Evolutionary conservation across 169 alveolate species (phyloP).

Genomic region (Plasmodium knowlesi): DNA sequence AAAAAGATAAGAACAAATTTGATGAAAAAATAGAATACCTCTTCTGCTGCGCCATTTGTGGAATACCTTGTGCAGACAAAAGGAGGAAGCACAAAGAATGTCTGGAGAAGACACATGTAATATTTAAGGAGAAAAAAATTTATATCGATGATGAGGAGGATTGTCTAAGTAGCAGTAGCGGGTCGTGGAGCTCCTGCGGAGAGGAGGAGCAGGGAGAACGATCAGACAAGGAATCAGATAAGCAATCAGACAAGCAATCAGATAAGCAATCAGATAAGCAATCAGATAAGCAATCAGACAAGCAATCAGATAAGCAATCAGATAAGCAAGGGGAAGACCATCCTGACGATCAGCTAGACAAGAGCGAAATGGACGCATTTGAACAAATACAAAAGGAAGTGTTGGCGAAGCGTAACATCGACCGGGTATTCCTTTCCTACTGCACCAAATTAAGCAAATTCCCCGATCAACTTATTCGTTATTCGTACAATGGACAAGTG

Average conservation of each 20-base stretch:
- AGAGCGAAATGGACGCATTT: slow-evolving; percentile 42
- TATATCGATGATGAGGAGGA: slow-evolving; percentile 49
- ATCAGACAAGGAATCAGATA: not conserved
- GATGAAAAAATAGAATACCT: slow-evolving; percentile 9
- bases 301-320: not conserved
- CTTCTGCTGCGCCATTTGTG: slow-evolving; percentile 38
- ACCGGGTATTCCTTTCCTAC: slow-evolving; percentile 8
- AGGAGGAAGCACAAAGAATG: slow-evolving; percentile 3
- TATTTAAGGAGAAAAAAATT: slow-evolving; percentile 31
- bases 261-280: not conserved
- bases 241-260: not conserved
- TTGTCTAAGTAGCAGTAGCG: slow-evolving; percentile 37
- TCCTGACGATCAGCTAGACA: not conserved
- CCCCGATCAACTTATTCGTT: slow-evolving; percentile 34
- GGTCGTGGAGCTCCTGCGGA: not conserved
- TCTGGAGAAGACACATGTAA: slow-evolving; percentile 1
- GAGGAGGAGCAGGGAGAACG: not conserved
- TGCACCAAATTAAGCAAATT: slow-evolving; percentile 19
- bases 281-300: not conserved
- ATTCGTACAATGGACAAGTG: slow-evolving; percentile 28
- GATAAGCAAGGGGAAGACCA: not conserved
- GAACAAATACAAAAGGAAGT: slow-evolving; percentile 49
- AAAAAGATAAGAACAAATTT: slow-evolving; percentile 10
- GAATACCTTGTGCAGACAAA: slow-evolving; percentile 29
- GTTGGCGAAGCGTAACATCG: slow-evolving; percentile 6